Base-by-base conservation (phyloP, 345 rosid genomes). In the Jatropha curcas region DNA sequence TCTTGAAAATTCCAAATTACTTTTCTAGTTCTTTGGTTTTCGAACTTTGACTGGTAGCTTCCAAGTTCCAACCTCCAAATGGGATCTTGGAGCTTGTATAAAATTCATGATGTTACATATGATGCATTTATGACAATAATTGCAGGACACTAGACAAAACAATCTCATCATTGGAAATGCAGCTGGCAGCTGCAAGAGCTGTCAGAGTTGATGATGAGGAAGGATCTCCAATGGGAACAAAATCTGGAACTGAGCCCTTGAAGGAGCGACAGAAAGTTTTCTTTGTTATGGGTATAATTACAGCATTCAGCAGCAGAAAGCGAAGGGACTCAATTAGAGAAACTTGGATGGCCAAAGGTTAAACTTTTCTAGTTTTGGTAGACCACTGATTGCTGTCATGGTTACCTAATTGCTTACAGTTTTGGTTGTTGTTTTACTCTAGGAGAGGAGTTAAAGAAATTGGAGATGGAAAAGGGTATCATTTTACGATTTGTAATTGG, bases 271-370 rank as follows among this genome's bases (percentile, higher is more conserved):
- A 70, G 71, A 87, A 87, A 80, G 84, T 87, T 68, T 88, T 90
- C 84, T 87, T 86, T 84, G 91, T 88, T 33, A 88, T 88, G 96
- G 96, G 96, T 72, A 86, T 90, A 77, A 87, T 87, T 9, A 90
- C 96, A 37, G 91, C 91, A 60, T 90, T 90, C 83, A 87, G 96
- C 82, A 90, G 93, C 78, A 86, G 96, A 83, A 90, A 87, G 67
- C 80, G 93, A 69, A 77, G 96, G 71, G 90, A 90, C 68, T 90
- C 96, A n/a, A 87, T 90, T 65, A 85, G 96, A 76, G 84, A 87
- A 67, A 86, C 90, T 58, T 90, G 91, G 96, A 76, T 90, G 90
- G 97, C 86, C 22, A 86, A 84, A 87, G 97, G 97, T 87, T 66
- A 71, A 57, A 8, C 34, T 24, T 73, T n/a, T n/a, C n/a, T 77